Base-by-base conservation (phyloP, 2,329 filamentous ascomycete genomes). In the Colletotrichum gigasporum region DNA sequence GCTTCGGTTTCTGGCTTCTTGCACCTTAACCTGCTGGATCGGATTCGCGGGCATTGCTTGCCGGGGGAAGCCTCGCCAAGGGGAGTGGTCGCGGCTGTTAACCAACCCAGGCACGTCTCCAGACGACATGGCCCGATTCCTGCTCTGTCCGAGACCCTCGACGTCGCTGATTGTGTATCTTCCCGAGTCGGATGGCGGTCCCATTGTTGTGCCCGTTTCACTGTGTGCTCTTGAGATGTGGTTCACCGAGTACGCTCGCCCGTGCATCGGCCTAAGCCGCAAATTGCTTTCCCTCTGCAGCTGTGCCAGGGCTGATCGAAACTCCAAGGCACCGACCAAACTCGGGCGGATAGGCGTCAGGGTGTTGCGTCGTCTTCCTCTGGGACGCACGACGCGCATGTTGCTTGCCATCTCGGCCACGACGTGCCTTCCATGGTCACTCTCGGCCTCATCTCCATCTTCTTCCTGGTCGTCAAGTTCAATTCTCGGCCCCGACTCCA, bases 321-420 rank as follows among this genome's bases (percentile, higher is more conserved):
- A 99, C 77, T 99, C 96, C 61, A 99, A 82, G 8, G 93, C 96
- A 42, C 96, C 96, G 3, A 99, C 91, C 47, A 99, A 81, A 80
- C 96, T 98, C 1, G 96, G 95, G 42, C 96, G 87, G 67, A 99
- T 97, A 0, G 94, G 91, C 6, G 90, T 95, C 65, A 94, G 86
- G 2, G 93, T 93, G 68, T 90, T 90, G 69, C 91, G 88, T 67
- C 89, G 86, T 44, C 84, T 84, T 47, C 87, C 83, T 30, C 82
- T 81, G 1, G 92, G 88, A 20, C 93, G 87, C 69, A 89, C 89
- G 26, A 98, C 85, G 60, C 95, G 91, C 96, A 99, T 99, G 75
- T 93, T 97, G 75, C 90, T 96, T 37, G 91, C 90, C 73, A 99
- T 87, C 76, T 98, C 94, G 18, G 93, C 93, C 37, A 88, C 90